These are phyloP conservation scores for Neurospora sp. DNA, from an alignment of 495 filamentous ascomycete species.

Conservation along the genomic window DNA sequence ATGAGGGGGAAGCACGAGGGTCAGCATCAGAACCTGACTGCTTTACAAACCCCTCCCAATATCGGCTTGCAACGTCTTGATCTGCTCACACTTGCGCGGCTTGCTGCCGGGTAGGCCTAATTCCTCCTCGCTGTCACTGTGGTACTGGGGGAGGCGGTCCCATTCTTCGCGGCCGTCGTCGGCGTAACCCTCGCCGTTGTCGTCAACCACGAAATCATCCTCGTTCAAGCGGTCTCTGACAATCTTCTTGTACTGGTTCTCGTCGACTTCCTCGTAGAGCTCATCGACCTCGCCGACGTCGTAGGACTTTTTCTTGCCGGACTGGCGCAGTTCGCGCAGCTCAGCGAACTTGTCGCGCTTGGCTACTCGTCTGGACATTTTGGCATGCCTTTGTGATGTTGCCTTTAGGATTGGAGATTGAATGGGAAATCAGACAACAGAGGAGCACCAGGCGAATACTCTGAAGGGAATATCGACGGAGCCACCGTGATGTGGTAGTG, in stretches of 20 bases:
- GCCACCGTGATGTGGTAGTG: background rate
- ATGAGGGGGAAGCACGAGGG: background rate
- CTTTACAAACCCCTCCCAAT: background rate
- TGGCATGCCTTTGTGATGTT: background rate
- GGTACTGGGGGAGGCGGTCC: conserved; percentile 59
- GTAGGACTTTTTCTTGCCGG: conserved; percentile 90
- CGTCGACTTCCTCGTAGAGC: conserved; percentile 93
- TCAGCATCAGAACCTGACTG: background rate
- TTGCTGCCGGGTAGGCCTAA: conserved; percentile 48
- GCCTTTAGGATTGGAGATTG: background rate
- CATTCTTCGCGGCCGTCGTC: conserved; percentile 97
- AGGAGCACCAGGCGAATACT: background rate
- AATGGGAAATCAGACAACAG: background rate
- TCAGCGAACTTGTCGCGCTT: conserved; percentile 56
- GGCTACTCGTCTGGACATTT: conserved; percentile 35
- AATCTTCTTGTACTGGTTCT: conserved; percentile 93
- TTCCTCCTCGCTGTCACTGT: conserved; percentile 66
- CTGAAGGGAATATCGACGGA: background rate
- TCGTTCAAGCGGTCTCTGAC: conserved; percentile 80
- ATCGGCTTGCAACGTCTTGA: background rate
- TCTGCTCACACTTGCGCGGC: conserved; percentile 33
- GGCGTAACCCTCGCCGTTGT: conserved; percentile 87
- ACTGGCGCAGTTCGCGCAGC: conserved; percentile 70
- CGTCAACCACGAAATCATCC: conserved; percentile 95
- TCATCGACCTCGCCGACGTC: conserved; percentile 74